These are phyloP conservation scores for Limnomonas spitsbergensis DNA, from an alignment of 139 green algal species.

Conservation along the genomic window DNA sequence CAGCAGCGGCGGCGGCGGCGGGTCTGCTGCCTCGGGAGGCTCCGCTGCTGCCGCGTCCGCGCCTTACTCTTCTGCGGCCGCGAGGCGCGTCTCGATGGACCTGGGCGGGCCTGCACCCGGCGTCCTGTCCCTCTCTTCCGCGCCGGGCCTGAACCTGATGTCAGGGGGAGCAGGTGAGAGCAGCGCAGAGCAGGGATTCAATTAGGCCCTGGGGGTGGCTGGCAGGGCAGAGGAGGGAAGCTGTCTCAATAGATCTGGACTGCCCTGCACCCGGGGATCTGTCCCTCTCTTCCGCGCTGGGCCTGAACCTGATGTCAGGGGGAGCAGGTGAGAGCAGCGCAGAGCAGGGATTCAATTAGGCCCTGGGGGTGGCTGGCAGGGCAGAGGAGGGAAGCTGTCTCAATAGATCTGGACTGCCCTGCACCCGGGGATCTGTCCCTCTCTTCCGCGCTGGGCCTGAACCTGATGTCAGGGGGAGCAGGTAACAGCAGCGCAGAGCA, in stretches of 20 bases:
- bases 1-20: no score
- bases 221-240: no score
- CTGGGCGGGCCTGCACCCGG: neutral
- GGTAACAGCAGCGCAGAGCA: neutral
- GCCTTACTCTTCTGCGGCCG: no score
- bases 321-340: neutral
- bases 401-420: neutral
- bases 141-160: neutral
- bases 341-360: no score
- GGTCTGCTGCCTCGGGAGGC: neutral
- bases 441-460: neutral
- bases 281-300: neutral
- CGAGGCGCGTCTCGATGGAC: neutral
- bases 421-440: neutral
- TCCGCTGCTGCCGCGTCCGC: neutral
- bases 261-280: neutral
- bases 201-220: no score
- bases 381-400: no score
- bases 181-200: conserved; percentile 11
- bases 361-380: no score
- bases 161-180: neutral
- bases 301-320: neutral
- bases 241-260: neutral
- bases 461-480: neutral
- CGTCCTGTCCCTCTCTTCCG: neutral